Percentiles rank a stretch among this genome's conserved stretches.
Conservation (phyloP, 805 yeast genomes). For the Schizosaccharomyces osmophilus region DNA sequence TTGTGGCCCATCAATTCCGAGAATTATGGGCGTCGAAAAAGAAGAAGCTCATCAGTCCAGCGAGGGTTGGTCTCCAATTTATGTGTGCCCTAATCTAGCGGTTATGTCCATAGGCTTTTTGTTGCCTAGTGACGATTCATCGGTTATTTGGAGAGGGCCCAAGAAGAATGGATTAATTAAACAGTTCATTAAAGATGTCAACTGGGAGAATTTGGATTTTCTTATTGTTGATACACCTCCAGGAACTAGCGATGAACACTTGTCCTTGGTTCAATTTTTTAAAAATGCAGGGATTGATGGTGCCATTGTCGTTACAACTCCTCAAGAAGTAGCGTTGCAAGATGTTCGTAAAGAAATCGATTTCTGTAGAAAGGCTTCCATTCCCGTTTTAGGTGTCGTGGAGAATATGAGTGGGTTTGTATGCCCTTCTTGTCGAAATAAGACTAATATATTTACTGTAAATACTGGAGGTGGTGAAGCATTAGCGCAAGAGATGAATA, state of each 20-base stretch:
- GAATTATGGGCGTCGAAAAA: conserved; percentile 76
- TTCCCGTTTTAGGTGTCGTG: conserved; percentile 65
- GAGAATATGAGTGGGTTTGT: conserved; percentile 98
- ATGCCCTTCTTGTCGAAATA: conserved; percentile 80
- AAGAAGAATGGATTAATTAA: conserved; percentile 83
- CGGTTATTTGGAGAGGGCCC: conserved; percentile 93
- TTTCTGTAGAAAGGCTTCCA: conserved; percentile 76
- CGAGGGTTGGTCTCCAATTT: conserved; percentile 91
- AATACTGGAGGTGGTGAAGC: conserved; percentile 92
- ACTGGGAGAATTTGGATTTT: conserved; percentile 72
- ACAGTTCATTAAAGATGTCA: conserved; percentile 79
- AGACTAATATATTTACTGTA: conserved; percentile 71
- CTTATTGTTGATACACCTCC: conserved; percentile 92
- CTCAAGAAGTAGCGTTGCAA: conserved; percentile 85
- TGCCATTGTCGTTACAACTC: conserved; percentile 82
- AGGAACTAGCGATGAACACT: conserved; percentile 93
- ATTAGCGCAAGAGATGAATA: conserved; percentile 50
- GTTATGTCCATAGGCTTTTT: conserved; percentile 86
- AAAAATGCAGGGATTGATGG: conserved; percentile 86
- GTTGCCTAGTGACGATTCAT: conserved; percentile 81
- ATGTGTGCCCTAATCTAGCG: conserved; percentile 82
- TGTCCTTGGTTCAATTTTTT: conserved; percentile 67
- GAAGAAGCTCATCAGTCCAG: conserved; percentile 73
- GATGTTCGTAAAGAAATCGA: conserved; percentile 93
- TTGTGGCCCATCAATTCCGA: conserved; percentile 91